Evolutionary conservation across 768 basidiomycete genomes (phyloP).

Genomic region (Pholiota conissans): DNA sequence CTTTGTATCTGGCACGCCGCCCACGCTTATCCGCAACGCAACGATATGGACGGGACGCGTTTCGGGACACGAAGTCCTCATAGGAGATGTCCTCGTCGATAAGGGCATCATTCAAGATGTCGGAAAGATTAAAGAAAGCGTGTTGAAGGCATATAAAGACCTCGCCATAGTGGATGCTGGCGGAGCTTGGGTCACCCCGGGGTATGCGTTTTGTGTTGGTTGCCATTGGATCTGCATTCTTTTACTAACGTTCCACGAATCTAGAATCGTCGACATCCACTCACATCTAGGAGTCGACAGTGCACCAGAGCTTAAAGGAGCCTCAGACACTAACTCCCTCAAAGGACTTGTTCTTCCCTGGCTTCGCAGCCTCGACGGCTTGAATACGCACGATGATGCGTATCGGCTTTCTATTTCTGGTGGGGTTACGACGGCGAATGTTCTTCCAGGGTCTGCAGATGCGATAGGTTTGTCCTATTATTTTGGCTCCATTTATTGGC

Average conservation of each 20-base stretch:
- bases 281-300: slow-evolving; percentile 50
- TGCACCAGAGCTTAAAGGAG: slow-evolving; percentile 27
- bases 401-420: slow-evolving; percentile 66
- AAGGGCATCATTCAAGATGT: slow-evolving; percentile 55
- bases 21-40: slow-evolving; percentile 71
- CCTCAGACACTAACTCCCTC: slow-evolving; percentile 54
- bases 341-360: slow-evolving; percentile 47
- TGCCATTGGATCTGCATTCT: background rate
- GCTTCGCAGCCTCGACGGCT: slow-evolving; percentile 69
- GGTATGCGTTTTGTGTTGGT: slow-evolving; percentile 28
- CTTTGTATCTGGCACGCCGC: slow-evolving; percentile 57
- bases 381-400: slow-evolving; percentile 77
- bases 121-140: slow-evolving; percentile 37
- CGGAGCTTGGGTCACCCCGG: slow-evolving; percentile 79
- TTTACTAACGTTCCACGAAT: slow-evolving; percentile 1
- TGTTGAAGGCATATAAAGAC: slow-evolving; percentile 20
- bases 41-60: slow-evolving; percentile 61
- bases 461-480: slow-evolving; percentile 45
- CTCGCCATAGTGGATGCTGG: slow-evolving; percentile 49
- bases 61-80: slow-evolving; percentile 54
- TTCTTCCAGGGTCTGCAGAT: slow-evolving; percentile 73
- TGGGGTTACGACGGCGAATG: slow-evolving; percentile 75
- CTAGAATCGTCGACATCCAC: slow-evolving; percentile 45
- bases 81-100: slow-evolving; percentile 60
- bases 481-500: background rate